Conservation (phyloP, 2,329 filamentous ascomycete species). For the Lachnellula arida region DNA sequence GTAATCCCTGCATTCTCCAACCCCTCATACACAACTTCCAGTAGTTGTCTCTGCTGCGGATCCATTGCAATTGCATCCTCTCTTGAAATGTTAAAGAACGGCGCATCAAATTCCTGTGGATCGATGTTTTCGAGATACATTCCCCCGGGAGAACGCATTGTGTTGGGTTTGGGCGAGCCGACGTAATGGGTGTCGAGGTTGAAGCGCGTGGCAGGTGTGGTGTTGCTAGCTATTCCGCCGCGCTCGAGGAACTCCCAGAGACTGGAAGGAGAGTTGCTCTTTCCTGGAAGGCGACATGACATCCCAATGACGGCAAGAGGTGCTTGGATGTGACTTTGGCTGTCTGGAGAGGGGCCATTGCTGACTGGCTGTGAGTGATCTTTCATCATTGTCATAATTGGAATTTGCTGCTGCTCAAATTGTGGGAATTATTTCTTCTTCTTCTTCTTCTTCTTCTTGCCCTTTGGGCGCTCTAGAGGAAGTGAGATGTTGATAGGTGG, state of each 20-base stretch:
- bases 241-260: conserved; percentile 49
- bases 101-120: conserved; percentile 34
- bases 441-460: too few relatives aligned
- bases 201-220: conserved; percentile 61
- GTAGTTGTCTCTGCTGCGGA: conserved; percentile 35
- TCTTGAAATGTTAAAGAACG: conserved; percentile 37
- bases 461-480: too few relatives aligned
- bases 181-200: conserved; percentile 67
- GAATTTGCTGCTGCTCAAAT: too few relatives aligned
- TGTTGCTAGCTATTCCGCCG: conserved; percentile 64
- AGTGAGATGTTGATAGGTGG: too few relatives aligned
- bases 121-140: conserved; percentile 44
- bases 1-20: conserved; percentile 33
- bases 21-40: conserved; percentile 62
- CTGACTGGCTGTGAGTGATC: too few relatives aligned
- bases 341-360: too few relatives aligned
- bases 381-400: too few relatives aligned
- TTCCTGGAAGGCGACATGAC: conserved; percentile 36
- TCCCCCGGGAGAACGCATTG: conserved; percentile 71
- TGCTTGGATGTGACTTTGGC: conserved; percentile 13
- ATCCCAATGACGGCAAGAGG: conserved; percentile 38
- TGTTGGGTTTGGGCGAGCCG: conserved; percentile 56
- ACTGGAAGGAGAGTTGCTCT: conserved; percentile 28
- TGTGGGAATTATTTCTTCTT: too few relatives aligned
- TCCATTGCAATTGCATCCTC: conserved; percentile 36